These are phyloP conservation scores for Cairneyella variabilis DNA, from an alignment of 495 filamentous ascomycete genomes.

Conservation along the genomic window DNA sequence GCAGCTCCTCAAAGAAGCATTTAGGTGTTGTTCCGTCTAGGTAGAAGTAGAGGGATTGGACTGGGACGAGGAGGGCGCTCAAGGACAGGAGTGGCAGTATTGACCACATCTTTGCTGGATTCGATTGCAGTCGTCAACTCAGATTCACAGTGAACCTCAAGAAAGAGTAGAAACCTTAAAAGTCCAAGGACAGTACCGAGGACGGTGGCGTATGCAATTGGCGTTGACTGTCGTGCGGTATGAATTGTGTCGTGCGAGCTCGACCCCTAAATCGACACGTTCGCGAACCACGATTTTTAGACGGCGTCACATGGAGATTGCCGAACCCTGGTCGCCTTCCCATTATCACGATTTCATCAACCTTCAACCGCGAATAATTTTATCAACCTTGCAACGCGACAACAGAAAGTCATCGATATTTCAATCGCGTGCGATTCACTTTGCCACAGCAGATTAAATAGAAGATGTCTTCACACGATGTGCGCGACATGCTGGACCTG, in stretches of 20 bases:
- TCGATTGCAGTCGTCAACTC: background rate
- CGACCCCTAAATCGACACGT: slow-evolving; percentile 11
- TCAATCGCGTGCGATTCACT: background rate
- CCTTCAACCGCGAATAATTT: background rate
- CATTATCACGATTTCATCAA: too few relatives aligned
- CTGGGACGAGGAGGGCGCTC: slow-evolving; percentile 47
- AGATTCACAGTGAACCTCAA: too few relatives aligned
- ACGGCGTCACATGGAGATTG: slow-evolving; percentile 16
- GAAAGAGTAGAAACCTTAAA: too few relatives aligned
- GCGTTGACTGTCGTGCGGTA: too few relatives aligned
- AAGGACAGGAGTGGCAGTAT: slow-evolving; percentile 47
- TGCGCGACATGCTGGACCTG: slow-evolving; percentile 86
- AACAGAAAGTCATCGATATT: background rate
- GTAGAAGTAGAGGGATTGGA: slow-evolving; percentile 91
- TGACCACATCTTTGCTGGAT: slow-evolving; percentile 39
- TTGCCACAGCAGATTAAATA: background rate
- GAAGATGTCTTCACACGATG: slow-evolving; percentile 73
- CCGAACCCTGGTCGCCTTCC: background rate
- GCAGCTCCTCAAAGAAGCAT: slow-evolving; percentile 98
- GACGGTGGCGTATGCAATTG: too few relatives aligned
- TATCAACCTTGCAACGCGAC: background rate
- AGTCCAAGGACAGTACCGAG: too few relatives aligned
- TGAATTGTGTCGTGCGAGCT: too few relatives aligned
- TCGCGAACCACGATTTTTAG: background rate
- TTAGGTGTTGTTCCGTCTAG: slow-evolving; percentile 77